These are phyloP conservation scores for Pogostemon cablin DNA, from an alignment of 257 asterid species.

Conservation along the genomic window DNA sequence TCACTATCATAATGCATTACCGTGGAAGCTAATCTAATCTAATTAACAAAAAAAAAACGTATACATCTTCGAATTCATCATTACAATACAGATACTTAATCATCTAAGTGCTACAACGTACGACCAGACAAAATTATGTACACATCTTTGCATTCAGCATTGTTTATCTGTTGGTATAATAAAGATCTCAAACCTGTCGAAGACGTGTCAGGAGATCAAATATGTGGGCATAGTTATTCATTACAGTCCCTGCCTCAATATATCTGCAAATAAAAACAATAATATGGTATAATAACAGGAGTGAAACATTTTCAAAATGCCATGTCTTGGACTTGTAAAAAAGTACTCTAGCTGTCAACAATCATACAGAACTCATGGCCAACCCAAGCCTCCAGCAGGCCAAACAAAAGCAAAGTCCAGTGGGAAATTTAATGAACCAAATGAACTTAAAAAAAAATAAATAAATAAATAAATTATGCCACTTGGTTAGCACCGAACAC, in stretches of 20 bases:
- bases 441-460: background rate
- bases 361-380: constrained; percentile 17
- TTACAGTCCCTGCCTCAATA: constrained; percentile 67
- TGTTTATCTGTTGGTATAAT: background rate
- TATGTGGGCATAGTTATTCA: constrained; percentile 95
- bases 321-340: background rate
- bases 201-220: constrained; percentile 92
- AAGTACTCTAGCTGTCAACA: background rate
- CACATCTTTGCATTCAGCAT: background rate
- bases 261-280: constrained; percentile 56
- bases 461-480: constrained; percentile 8
- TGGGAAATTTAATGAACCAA: constrained; percentile 18
- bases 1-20: background rate
- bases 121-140: constrained; percentile 19
- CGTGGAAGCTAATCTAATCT: background rate
- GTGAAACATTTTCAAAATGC: constrained; percentile 15
- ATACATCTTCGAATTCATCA: too few relatives aligned
- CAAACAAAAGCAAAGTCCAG: constrained; percentile 2
- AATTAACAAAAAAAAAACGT: too few relatives aligned
- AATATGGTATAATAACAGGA: constrained; percentile 8
- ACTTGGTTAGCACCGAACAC: constrained; percentile 14
- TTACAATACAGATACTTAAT: background rate
- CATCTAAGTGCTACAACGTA: constrained; percentile 2
- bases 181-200: constrained; percentile 67
- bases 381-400: background rate